Evolutionary conservation across 2,329 filamentous ascomycete genomes (phyloP).

Genomic region (Decorospora gaudefroyi): DNA sequence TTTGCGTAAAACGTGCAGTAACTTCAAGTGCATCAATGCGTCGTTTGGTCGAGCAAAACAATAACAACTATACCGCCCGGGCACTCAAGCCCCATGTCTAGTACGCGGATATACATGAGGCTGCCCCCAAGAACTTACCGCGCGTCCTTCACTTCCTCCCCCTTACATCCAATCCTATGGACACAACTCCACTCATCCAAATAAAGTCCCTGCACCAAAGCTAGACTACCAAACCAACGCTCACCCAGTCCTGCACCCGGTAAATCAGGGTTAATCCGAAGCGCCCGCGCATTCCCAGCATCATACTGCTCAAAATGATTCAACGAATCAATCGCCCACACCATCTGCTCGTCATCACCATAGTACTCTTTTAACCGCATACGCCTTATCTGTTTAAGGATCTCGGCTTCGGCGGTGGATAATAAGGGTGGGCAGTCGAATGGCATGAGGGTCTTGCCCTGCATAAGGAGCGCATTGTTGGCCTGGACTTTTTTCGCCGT

Average conservation of each 20-base stretch:
- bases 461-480: conserved; percentile 19
- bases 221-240: conserved; percentile 36
- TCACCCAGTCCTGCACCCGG: conserved; percentile 40
- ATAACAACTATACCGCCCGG: no score
- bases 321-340: conserved; percentile 39
- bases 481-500: conserved; percentile 11
- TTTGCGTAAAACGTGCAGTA: no score
- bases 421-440: conserved; percentile 21
- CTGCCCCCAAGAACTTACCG: no score
- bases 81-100: no score
- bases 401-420: conserved; percentile 20
- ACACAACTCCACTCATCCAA: conserved; percentile 43
- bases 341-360: conserved; percentile 30
- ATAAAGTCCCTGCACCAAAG: conserved; percentile 38
- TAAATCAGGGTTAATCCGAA: conserved; percentile 29
- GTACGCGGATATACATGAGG: no score
- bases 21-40: no score
- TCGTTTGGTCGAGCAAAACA: no score
- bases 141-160: conserved; percentile 5
- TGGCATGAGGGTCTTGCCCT: conserved; percentile 19
- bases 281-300: conserved; percentile 14
- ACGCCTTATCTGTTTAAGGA: conserved; percentile 31
- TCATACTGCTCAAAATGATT: conserved; percentile 30
- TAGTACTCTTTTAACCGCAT: conserved; percentile 32
- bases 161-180: conserved; percentile 36